These are phyloP conservation scores for Oropetium thomaeum DNA, from an alignment of 176 grass and related monocot species.

Conservation along the genomic window DNA sequence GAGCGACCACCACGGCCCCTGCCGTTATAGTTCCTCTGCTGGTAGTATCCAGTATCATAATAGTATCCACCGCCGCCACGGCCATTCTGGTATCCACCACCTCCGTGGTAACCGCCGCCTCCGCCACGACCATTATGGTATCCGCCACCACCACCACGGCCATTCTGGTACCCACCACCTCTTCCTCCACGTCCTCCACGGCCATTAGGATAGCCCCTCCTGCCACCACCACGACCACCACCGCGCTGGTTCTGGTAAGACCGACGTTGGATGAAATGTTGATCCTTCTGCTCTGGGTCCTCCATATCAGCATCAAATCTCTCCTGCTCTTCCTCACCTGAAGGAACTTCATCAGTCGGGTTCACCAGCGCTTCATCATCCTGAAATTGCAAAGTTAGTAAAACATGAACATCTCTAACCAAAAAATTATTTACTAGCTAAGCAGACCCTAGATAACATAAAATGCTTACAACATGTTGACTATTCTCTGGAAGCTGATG, in stretches of 20 bases:
- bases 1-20: slow-evolving; percentile 60
- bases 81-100: slow-evolving; percentile 35
- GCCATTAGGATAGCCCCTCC: slow-evolving; percentile 48
- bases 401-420: neutral
- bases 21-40: slow-evolving; percentile 52
- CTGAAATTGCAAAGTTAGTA: slow-evolving; percentile 34
- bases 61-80: slow-evolving; percentile 33
- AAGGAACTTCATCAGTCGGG: slow-evolving; percentile 24
- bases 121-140: slow-evolving; percentile 40
- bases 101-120: neutral
- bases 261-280: slow-evolving; percentile 37
- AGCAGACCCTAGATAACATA: neutral
- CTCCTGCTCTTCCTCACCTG: slow-evolving; percentile 45
- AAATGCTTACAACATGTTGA: slow-evolving; percentile 36
- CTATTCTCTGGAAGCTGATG: slow-evolving; percentile 24
- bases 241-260: slow-evolving; percentile 54
- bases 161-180: slow-evolving; percentile 41
- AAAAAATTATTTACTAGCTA: neutral
- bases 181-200: slow-evolving; percentile 54
- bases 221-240: slow-evolving; percentile 36
- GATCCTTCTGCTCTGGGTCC: slow-evolving; percentile 49
- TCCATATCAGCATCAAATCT: slow-evolving; percentile 42
- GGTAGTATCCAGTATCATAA: slow-evolving; percentile 53
- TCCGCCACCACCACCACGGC: slow-evolving; percentile 31
- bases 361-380: slow-evolving; percentile 32